Conservation (phyloP, 176 grass and related monocot species). For the Cymbopogon citratus region DNA sequence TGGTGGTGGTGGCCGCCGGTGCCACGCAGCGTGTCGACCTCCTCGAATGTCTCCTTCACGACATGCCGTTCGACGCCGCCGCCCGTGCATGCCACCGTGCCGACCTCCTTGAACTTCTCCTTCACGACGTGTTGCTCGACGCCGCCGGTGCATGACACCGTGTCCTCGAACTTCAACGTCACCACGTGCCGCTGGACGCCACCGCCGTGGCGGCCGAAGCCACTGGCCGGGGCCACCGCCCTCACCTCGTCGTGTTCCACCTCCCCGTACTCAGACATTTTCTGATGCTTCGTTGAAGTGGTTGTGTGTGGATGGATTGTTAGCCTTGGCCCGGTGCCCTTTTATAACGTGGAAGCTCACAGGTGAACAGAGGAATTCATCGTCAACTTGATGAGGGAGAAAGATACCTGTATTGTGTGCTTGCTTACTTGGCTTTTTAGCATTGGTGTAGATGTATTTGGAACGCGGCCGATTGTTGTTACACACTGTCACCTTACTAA, state of each 20-base stretch:
- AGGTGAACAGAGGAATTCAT: constrained; percentile 3
- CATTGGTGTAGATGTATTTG: not conserved
- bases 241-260: constrained; percentile 48
- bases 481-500: too few relatives aligned
- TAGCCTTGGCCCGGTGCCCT: not conserved
- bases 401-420: not conserved
- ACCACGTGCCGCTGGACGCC: constrained; percentile 28
- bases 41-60: too few relatives aligned
- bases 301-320: not conserved
- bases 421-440: not conserved
- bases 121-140: too few relatives aligned
- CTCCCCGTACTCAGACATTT: constrained; percentile 41
- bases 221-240: constrained; percentile 7
- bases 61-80: too few relatives aligned
- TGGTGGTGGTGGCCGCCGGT: too few relatives aligned
- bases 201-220: constrained; percentile 7
- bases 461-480: too few relatives aligned
- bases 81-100: too few relatives aligned
- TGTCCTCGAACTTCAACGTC: constrained; percentile 38
- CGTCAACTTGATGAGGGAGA: not conserved
- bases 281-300: not conserved
- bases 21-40: too few relatives aligned
- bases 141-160: not conserved
- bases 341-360: constrained; percentile 26
- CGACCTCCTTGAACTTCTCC: too few relatives aligned